Evolutionary conservation across 139 green algal species (phyloP).

Genomic region (Chlamydomonas incerta): DNA sequence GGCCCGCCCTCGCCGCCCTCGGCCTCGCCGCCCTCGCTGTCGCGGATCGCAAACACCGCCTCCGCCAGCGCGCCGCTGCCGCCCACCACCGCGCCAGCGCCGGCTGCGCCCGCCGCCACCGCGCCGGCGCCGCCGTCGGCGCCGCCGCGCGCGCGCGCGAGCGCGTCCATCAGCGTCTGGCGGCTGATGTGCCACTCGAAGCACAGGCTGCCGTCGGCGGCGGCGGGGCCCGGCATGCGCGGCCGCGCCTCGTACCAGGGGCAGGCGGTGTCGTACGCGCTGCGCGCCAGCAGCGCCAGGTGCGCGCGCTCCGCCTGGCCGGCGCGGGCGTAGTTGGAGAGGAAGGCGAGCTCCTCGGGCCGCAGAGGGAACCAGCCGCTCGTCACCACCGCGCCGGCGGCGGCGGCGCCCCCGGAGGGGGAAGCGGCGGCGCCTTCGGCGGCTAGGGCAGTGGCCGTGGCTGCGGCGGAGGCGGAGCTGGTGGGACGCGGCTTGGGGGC

Average conservation of each 20-base stretch:
- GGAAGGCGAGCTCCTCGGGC: constrained; percentile 14
- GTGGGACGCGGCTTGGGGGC: too few species aligned
- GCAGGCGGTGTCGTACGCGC: constrained; percentile 5
- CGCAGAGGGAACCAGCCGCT: constrained; percentile 29
- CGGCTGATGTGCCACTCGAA: constrained; percentile 27
- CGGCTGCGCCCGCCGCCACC: too few species aligned
- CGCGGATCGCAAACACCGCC: neutral
- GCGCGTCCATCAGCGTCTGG: constrained; percentile 3
- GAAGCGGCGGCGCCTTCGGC: too few species aligned
- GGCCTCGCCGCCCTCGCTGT: neutral
- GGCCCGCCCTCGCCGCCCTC: neutral
- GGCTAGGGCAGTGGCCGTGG: too few species aligned
- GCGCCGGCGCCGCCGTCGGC: too few species aligned
- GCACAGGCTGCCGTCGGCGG: neutral
- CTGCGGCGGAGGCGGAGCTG: too few species aligned
- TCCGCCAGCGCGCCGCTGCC: constrained; percentile 1
- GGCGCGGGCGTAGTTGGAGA: neutral
- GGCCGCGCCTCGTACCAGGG: constrained; percentile 29
- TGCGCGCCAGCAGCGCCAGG: neutral
- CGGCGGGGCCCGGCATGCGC: neutral
- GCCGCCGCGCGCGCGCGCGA: neutral
- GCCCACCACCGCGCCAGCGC: too few species aligned
- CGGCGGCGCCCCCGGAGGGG: too few species aligned
- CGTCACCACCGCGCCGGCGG: neutral
- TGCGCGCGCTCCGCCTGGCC: neutral